Percentiles rank a stretch among this genome's conserved stretches.
phyloP scores from a whole-genome alignment of 108 stramenopile genomes.

The Fragilaria crotonensis region DNA sequence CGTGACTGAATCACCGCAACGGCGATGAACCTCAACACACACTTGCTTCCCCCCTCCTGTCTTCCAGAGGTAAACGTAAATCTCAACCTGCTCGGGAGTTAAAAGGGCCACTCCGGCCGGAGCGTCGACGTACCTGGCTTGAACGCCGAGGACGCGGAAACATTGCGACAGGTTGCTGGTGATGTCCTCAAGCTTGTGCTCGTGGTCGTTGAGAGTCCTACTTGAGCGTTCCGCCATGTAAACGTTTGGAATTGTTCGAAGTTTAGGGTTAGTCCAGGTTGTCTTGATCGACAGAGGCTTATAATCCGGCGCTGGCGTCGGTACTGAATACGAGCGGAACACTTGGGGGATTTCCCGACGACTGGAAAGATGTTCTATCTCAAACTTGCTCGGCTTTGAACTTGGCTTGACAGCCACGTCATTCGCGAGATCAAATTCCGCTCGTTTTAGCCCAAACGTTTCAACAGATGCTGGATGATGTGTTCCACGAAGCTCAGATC shows the following conservation, averaged over 20 bases:
- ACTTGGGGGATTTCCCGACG: neutral
- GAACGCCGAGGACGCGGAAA: neutral
- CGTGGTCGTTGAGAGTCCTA: neutral
- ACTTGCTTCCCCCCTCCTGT: neutral
- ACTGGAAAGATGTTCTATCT: neutral
- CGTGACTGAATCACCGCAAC: neutral
- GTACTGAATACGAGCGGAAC: neutral
- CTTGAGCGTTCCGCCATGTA: neutral
- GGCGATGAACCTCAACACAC: conserved; percentile 1
- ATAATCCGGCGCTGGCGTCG: neutral
- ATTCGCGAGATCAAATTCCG: neutral
- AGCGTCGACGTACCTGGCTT: neutral
- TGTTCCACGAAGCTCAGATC: no score
- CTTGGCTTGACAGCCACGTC: neutral
- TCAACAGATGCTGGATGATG: no score
- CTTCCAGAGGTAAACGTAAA: conserved; percentile 2
- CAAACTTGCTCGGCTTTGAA: neutral
- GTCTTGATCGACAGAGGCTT: neutral
- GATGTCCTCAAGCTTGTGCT: neutral
- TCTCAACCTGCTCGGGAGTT: neutral
- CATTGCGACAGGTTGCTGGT: neutral
- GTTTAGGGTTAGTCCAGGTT: neutral
- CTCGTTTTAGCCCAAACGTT: neutral
- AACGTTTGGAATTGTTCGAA: neutral
- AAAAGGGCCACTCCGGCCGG: neutral